Percentiles rank a stretch among this genome's conserved stretches.
Conservation (phyloP, 208 protist genomes). For the Acanthamoeba quina region DNA sequence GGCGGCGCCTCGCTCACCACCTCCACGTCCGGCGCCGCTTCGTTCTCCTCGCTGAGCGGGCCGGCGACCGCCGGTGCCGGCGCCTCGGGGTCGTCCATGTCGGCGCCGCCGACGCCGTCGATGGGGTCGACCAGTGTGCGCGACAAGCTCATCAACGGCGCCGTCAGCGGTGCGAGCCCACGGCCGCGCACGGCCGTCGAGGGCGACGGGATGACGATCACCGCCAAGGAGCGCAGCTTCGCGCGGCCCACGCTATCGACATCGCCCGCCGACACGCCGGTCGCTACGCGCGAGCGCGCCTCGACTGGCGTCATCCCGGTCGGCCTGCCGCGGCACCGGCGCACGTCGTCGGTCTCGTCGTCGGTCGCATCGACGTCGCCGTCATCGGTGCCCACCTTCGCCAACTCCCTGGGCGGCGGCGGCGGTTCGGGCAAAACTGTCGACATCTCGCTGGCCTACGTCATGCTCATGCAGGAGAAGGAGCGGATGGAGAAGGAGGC, state of each 20-base stretch:
- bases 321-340: not conserved
- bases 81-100: not conserved
- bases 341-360: not conserved
- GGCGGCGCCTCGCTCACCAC: not conserved
- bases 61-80: too few species aligned
- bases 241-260: not conserved
- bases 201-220: not conserved
- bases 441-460: not conserved
- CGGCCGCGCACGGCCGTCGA: not conserved
- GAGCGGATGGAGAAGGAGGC: conserved; percentile 12
- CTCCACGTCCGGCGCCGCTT: not conserved
- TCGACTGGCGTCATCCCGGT: not conserved
- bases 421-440: not conserved
- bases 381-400: not conserved
- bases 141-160: not conserved
- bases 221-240: not conserved
- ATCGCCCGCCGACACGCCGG: not conserved
- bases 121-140: not conserved
- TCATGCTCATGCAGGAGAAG: conserved; percentile 9
- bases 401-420: not conserved
- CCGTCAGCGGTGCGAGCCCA: too few species aligned
- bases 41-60: not conserved
- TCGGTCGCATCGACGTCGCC: not conserved
- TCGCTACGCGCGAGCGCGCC: not conserved
- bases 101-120: not conserved